Evolutionary conservation across 2,329 filamentous ascomycete species (phyloP), one percentile per base, ranked within the genome.

Genomic region (Aspergillaceae sp.): DNA sequence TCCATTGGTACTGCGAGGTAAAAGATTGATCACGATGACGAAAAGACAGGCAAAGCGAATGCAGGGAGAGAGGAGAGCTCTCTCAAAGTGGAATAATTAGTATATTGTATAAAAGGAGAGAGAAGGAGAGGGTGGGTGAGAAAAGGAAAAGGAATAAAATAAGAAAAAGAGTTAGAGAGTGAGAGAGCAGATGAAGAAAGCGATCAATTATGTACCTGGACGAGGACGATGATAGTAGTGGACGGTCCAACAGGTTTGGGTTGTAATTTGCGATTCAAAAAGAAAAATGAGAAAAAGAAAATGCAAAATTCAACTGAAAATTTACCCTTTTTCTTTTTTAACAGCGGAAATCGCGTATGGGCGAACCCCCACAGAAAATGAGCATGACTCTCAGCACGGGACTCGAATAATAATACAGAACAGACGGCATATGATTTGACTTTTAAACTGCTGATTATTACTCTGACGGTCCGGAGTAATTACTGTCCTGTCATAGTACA

Each of bases 1-100:
- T 57, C 54, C 55, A 57, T 57, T 47, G 55, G 41, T 41, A 28
- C 29, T 30, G 43, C n/a, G 7, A 36, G 42, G 35, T 28, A n/a
- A 7, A 30, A 30, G 41, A 32, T n/a, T 19, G 40, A 40, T 45
- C 35, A 41, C 10, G 29, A 40, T 50, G 19, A 29, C 5, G 11
- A 41, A 41, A 29, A 29, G n/a, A 41, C 7, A 9, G 19, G 40
- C 7, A 29, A 30, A 41, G 28, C 29, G n/a, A 30, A 29, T 5
- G n/a, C 8, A 41, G 29, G 5, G n/a, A 30, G 26, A 30, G n/a
- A 32, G 4, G 9, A 29, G 10, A 41, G 5, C 7, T n/a, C 8
- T 8, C 29, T 6, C n/a, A 5, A 9, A 30, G 28, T 19, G 19
- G 19, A 19, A 19, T 19, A 19, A 19, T 19, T 19, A 19, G 19